Evolutionary conservation across 2,329 filamentous ascomycete genomes (phyloP), one percentile per base, ranked within the genome.

Genomic region (Penicillium sp.): DNA sequence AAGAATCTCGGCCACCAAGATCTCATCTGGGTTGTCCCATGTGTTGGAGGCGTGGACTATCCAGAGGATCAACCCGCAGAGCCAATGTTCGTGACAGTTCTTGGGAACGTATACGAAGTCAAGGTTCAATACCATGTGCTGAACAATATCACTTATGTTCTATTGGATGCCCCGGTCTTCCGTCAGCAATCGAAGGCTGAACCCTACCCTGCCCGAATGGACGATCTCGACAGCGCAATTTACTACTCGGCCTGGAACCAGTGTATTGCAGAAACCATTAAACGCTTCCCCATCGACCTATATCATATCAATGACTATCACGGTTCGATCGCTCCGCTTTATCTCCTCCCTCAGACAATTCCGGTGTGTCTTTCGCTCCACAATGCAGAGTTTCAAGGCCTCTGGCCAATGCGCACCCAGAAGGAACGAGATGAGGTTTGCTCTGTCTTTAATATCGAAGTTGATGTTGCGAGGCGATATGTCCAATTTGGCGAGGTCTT

Each of bases 221-320:
- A 90, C 70, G 88, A 90, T 70, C 79, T 90, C 58, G 86, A 88
- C 64, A 87, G 84, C 65, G 88, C 88, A 13, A 85, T 90, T 51
- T 88, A 89, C 74, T 90, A 90, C 71, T 89, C 86, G 2, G 87
- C 86, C 3, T 90, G 88, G 88, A 90, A 90, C 66, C 85, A 87
- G 72, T 90, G 88, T 71, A 89, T 90, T 67, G 86, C 88, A 7
- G 82, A 88, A 66, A 78, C 86, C 1, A 84, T 89, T 66, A 82
- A 83, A 60, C 84, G 88, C 17, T 90, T 90, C 71, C 82, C 84
- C 0, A 79, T 88, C 62, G 85, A 88, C 67, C 71, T 89, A n/a
- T 89, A 89, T 71, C 87, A 89, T 70, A 86, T 88, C 72, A 89
- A 89, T 73, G 87, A 88, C 69, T 89, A 88, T 69, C 86, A 89